Percentiles rank a stretch among this genome's conserved stretches.
Evolutionary conservation across 495 filamentous ascomycete species (phyloP).

Genomic region (Aspergillus leporis): DNA sequence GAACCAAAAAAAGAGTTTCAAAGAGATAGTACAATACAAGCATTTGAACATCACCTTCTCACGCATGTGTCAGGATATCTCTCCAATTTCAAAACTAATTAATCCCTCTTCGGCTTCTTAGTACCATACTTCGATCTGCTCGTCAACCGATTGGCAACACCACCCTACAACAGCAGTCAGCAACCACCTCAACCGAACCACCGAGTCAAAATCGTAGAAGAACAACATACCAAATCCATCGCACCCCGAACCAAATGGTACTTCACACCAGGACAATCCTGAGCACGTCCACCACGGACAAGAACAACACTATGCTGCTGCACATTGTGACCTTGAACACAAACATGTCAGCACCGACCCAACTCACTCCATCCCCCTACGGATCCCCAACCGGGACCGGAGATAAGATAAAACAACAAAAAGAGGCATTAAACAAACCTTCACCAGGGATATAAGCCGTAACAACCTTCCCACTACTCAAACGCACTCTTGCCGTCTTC

Average conservation of each 20-base stretch:
- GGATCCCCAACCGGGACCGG: too few species aligned
- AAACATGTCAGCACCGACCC: constrained; percentile 10
- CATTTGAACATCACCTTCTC: neutral
- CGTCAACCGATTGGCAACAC: constrained; percentile 79
- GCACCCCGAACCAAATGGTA: constrained; percentile 91
- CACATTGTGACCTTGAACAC: constrained; percentile 80
- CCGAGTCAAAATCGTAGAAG: constrained; percentile 8
- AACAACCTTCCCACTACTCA: constrained; percentile 84
- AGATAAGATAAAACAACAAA: neutral
- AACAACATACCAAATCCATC: constrained; percentile 80
- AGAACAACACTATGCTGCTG: constrained; percentile 98
- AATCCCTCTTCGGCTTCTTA: constrained; percentile 87
- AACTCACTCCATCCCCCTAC: too few species aligned
- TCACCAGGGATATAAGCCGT: constrained; percentile 94
- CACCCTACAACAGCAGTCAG: constrained; percentile 61
- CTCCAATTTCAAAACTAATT: constrained; percentile 9
- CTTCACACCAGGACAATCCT: constrained; percentile 98
- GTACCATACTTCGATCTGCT: constrained; percentile 96
- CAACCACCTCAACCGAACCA: constrained; percentile 13
- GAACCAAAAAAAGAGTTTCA: neutral
- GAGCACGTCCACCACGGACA: constrained; percentile 82
- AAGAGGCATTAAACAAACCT: constrained; percentile 52
- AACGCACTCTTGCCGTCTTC: constrained; percentile 83
- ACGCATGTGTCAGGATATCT: neutral
- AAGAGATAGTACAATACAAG: constrained; percentile 9